Evolutionary conservation across 257 asterid species (phyloP).

Genomic region (Echites panduratus): DNA sequence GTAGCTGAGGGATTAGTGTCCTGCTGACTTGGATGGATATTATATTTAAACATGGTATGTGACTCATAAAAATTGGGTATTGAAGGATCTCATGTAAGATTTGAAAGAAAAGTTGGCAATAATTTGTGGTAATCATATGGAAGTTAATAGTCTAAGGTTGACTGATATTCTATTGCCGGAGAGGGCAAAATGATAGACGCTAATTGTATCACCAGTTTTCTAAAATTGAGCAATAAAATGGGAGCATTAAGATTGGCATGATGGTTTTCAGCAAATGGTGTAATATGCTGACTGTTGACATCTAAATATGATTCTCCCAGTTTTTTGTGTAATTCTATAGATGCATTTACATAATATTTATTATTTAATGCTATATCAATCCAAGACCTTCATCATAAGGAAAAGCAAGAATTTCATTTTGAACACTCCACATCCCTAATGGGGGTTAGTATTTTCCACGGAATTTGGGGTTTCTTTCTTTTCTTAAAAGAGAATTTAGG

Average conservation of each 20-base stretch:
- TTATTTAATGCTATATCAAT: too few species aligned
- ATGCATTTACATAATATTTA: not conserved
- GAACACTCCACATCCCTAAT: not conserved
- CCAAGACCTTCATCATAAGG: not conserved
- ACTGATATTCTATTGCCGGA: not conserved
- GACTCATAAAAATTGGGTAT: too few species aligned
- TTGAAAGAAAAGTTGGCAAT: too few species aligned
- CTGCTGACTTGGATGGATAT: too few species aligned
- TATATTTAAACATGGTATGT: too few species aligned
- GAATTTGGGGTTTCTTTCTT: not conserved
- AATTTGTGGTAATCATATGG: not conserved
- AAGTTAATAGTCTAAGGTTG: not conserved
- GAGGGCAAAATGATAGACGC: not conserved
- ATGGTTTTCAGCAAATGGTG: not conserved
- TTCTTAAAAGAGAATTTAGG: not conserved
- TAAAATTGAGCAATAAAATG: not conserved
- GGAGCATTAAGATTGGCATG: not conserved
- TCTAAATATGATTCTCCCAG: not conserved
- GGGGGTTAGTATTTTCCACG: not conserved
- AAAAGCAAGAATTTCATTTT: not conserved
- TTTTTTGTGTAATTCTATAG: not conserved
- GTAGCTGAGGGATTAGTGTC: too few species aligned
- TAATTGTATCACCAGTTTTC: not conserved
- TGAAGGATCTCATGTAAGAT: too few species aligned
- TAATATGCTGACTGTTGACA: not conserved